These are phyloP conservation scores for Alternaria arborescens DNA, from an alignment of 2,329 filamentous ascomycete genomes.

Conservation along the genomic window DNA sequence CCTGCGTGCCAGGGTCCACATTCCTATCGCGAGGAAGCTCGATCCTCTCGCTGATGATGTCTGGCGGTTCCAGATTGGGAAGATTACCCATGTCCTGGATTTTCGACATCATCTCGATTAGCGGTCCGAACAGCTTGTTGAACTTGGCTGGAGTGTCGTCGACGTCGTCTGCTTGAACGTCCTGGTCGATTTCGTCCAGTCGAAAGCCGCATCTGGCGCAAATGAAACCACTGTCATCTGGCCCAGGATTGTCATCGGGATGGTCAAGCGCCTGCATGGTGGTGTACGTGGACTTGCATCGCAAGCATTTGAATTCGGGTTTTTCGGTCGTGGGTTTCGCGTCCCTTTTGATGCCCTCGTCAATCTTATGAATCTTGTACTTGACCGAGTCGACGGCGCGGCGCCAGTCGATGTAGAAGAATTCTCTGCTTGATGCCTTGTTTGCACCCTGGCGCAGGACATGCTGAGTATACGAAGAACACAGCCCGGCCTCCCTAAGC, in stretches of 20 bases:
- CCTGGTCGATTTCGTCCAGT: conserved; percentile 55
- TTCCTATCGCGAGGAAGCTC: conserved; percentile 73
- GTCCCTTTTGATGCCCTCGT: conserved; percentile 85
- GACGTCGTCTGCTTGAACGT: conserved; percentile 39
- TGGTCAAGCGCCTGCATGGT: conserved; percentile 87
- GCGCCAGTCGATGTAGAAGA: conserved; percentile 97
- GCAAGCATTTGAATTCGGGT: conserved; percentile 87
- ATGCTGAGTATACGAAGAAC: conserved; percentile 77
- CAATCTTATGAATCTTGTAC: conserved; percentile 87
- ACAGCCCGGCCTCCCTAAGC: conserved; percentile 84
- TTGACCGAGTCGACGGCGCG: conserved; percentile 96
- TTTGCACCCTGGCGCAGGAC: conserved; percentile 83
- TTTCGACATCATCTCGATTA: conserved; percentile 67
- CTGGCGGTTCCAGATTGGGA: conserved; percentile 76
- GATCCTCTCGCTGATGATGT: conserved; percentile 69
- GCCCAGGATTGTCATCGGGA: conserved; percentile 62
- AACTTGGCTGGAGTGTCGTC: conserved; percentile 59
- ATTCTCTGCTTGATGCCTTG: conserved; percentile 84
- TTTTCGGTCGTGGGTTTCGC: conserved; percentile 80
- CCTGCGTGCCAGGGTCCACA: conserved; percentile 69
- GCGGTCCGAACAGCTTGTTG: conserved; percentile 81
- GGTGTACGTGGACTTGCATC: conserved; percentile 87
- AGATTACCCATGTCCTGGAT: conserved; percentile 81
- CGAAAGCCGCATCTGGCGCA: conserved; percentile 79
- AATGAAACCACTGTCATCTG: conserved; percentile 69